Percentiles rank a stretch among this genome's conserved stretches.
Evolutionary conservation across 176 grass and related monocot genomes (phyloP).

Genomic region (Saccharum officinarum): DNA sequence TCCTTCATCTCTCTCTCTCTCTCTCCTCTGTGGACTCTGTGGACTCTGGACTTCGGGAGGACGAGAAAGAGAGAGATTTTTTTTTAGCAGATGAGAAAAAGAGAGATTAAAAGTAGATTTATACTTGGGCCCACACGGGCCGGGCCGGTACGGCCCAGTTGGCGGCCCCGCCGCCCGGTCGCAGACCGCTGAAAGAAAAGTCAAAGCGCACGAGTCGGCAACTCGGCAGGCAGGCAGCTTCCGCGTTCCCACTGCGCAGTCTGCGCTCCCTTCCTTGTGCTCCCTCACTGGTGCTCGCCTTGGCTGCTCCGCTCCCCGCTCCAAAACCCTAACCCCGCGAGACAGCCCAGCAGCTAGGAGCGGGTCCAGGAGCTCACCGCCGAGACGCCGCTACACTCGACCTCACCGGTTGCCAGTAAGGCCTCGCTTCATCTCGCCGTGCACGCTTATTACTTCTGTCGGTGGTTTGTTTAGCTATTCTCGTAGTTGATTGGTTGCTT

Average conservation of each 20-base stretch:
- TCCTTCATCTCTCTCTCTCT: constrained; percentile 32
- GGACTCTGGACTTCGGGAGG: neutral
- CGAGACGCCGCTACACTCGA: neutral
- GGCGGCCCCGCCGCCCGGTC: constrained; percentile 1
- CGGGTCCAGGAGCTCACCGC: constrained; percentile 11
- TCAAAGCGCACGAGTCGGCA: constrained; percentile 46
- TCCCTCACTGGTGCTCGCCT: neutral
- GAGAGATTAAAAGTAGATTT: neutral
- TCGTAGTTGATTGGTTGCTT: constrained; percentile 1
- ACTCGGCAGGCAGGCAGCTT: neutral
- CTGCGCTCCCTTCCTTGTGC: neutral
- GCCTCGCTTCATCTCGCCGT: neutral
- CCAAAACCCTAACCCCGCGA: constrained; percentile 47
- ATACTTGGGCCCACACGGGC: neutral
- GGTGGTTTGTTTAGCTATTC: neutral
- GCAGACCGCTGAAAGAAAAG: constrained; percentile 26
- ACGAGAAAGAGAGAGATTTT: neutral
- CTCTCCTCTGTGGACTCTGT: neutral
- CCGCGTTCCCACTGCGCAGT: constrained; percentile 21
- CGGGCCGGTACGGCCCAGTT: constrained; percentile 4
- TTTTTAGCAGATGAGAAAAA: neutral
- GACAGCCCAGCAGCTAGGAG: constrained; percentile 1
- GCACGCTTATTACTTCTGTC: neutral
- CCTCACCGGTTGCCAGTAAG: constrained; percentile 26
- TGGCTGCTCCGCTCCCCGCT: constrained; percentile 17